Evolutionary conservation across 352 stramenopile species (phyloP), one percentile per base, ranked within the genome.

Genomic region (Globisporangium heterothallicum): DNA sequence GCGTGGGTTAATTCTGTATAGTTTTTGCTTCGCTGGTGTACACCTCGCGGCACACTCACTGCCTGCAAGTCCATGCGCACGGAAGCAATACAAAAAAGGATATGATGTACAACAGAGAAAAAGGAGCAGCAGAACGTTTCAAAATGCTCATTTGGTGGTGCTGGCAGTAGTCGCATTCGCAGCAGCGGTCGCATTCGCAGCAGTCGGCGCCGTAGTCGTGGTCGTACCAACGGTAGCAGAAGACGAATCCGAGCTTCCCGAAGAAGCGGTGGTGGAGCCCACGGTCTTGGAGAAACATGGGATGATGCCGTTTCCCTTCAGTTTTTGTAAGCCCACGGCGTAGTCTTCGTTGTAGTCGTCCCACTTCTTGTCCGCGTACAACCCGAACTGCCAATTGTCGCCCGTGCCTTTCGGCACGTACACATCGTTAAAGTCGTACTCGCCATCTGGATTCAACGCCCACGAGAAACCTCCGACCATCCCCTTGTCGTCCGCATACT

Each of bases 391-490:
- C 68, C 72, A 92, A 50, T 66, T 45, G 34, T 45, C 52, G 16
- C 42, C 51, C 42, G 73, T n/a, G n/a, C n/a, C 63, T 9, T 85
- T 70, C 5, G 66, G 61, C 60, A 68, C 63, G 65, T 85, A 87
- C 56, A 70, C 66, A 55, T 85, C 73, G 59, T 92, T 92, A 26
- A 83, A 90, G 61, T 84, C 66, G 62, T 90, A 92, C 6, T 71
- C 52, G 41, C 74, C 68, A 51, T 92, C 82, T 0, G 82, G 78
- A 49, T 92, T 92, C n/a, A 90, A 54, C 14, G 77, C 77, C 82
- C 82, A 92, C 14, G 70, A 78, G 52, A 90, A 92, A 7, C 82
- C 82, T 16, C 82, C 82, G 13, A 74, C 74, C 78, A 92, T 88
- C 51, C 72, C 72, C 45, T 72, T 75, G 10, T 76, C 57, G 2